Evolutionary conservation across 1,139 yeast genomes (phyloP), one percentile per base, ranked within the genome.

Genomic region (Yamadazyma oceani): DNA sequence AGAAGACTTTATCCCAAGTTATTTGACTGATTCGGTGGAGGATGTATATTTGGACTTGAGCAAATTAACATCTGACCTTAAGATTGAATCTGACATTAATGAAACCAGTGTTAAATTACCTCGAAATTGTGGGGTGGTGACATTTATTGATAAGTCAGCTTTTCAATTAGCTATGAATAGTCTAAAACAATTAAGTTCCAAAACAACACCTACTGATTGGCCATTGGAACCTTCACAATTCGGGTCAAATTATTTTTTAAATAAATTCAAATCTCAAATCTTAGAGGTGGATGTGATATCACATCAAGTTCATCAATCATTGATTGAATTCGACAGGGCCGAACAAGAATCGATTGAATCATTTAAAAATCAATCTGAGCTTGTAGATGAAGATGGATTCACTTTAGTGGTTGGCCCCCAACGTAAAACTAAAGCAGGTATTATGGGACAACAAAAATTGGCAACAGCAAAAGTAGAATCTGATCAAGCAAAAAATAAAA

Each of bases 321-420:
- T 92, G 71, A 64, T 63, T 17, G 78, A 78, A 17, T 92, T 90
- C 59, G 87, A 84, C 51, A 64, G 71, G 39, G 80, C 82, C 17
- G 98, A 92, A 55, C 76, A 73, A 45, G 79, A 75, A 39, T 80
- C 85, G 5, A 73, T 69, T 31, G 80, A 78, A 24, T 80, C 80
- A 34, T 73, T 82, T 39, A 73, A 76, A 54, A 57, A 64, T 32
- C 72, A 75, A 65, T 68, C 78, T 25, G 73, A 75, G 35, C 58
- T 81, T 24, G 92, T 86, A 8, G 97, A 90, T 58, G 96, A 85
- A 47, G 97, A 90, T 57, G 97, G 97, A 2, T 90, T 90, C 63
- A 88, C 95, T 0, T 64, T 86, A 54, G 97, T 90, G 36, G 95
- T 88, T 22, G 90, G 95, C 6, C 73, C 85, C 35, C 90, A 86